These are phyloP conservation scores for Amanita muscaria DNA, from an alignment of 768 basidiomycete genomes.

Conservation along the genomic window DNA sequence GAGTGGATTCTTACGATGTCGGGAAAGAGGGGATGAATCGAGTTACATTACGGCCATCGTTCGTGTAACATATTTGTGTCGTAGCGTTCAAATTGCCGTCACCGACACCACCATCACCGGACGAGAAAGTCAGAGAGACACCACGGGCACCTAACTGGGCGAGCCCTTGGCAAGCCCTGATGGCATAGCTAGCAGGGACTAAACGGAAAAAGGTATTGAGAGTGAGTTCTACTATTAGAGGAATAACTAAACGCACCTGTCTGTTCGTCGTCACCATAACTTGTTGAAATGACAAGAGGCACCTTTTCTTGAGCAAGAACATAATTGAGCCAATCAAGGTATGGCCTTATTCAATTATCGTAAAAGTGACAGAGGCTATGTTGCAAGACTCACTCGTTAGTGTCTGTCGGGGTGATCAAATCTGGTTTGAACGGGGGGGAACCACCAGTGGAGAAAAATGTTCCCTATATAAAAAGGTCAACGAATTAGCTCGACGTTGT, in stretches of 20 bases:
- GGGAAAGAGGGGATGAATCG: constrained; percentile 54
- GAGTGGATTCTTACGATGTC: constrained; percentile 29
- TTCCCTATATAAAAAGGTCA: constrained; percentile 22
- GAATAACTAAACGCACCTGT: constrained; percentile 32
- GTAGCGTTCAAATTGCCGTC: constrained; percentile 43
- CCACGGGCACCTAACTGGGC: constrained; percentile 61
- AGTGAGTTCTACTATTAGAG: not conserved
- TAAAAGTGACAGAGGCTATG: constrained; percentile 9
- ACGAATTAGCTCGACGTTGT: not conserved
- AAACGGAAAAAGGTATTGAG: not conserved
- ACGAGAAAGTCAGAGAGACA: constrained; percentile 50
- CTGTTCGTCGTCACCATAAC: constrained; percentile 63
- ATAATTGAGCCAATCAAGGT: constrained; percentile 49
- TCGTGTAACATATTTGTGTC: constrained; percentile 45
- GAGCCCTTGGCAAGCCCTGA: constrained; percentile 44
- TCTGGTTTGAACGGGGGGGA: constrained; percentile 50
- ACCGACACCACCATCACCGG: constrained; percentile 62
- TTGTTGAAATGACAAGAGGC: constrained; percentile 56
- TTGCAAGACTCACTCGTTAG: constrained; percentile 25
- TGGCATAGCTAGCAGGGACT: constrained; percentile 50
- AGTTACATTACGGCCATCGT: constrained; percentile 45
- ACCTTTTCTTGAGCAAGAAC: constrained; percentile 32
- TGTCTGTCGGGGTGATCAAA: constrained; percentile 23
- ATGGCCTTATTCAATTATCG: constrained; percentile 18
- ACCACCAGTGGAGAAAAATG: constrained; percentile 57